Conservation (phyloP, 441 rosid genomes). For the Viola pubescens region DNA sequence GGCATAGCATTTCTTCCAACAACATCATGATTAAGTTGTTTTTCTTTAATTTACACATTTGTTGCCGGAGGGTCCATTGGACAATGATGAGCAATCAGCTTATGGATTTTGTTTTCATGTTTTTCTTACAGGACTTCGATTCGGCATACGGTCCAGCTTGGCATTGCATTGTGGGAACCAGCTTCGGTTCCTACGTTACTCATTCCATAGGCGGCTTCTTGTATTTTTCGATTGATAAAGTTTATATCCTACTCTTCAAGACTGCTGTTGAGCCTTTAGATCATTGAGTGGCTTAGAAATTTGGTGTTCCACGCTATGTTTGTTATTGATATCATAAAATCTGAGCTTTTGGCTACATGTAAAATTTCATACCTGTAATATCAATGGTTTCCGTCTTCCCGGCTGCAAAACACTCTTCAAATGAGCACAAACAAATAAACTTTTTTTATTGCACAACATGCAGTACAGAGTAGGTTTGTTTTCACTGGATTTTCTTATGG, state of each 20-base stretch:
- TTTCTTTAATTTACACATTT: slow-evolving; percentile 2
- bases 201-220: slow-evolving; percentile 93
- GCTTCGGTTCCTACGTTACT: slow-evolving; percentile 93
- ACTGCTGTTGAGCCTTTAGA: slow-evolving; percentile 90
- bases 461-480: too few species aligned
- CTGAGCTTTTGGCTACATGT: slow-evolving; percentile 12
- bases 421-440: slow-evolving; percentile 9
- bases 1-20: neutral
- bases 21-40: neutral
- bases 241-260: slow-evolving; percentile 86
- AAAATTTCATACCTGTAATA: slow-evolving; percentile 16
- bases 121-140: slow-evolving; percentile 70
- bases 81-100: neutral
- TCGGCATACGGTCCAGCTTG: slow-evolving; percentile 87
- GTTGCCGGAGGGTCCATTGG: neutral
- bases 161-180: slow-evolving; percentile 97
- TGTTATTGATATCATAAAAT: slow-evolving; percentile 9
- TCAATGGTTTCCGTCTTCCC: neutral
- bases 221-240: slow-evolving; percentile 87
- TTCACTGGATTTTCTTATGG: too few species aligned
- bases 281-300: slow-evolving; percentile 24
- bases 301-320: slow-evolving; percentile 8
- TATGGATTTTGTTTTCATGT: neutral
- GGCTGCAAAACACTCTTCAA: slow-evolving; percentile 6
- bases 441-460: neutral